Percentiles rank a stretch among this genome's conserved stretches.
phyloP scores from a whole-genome alignment of 805 yeast genomes.

The Candida coleopterorum region DNA sequence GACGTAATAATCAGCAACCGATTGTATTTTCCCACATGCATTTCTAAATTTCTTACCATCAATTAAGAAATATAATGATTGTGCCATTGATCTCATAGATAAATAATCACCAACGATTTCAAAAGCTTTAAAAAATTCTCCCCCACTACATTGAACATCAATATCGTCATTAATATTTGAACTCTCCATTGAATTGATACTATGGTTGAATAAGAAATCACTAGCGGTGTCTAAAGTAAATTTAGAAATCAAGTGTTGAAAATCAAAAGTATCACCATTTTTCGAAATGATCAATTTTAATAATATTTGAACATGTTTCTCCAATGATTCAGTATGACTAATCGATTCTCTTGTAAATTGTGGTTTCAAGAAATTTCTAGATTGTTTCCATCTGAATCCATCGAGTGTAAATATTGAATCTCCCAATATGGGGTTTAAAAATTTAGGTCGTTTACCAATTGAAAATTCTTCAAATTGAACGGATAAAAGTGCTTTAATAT shows the following conservation, averaged over 20 bases:
- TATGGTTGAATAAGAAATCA: slow-evolving; percentile 37
- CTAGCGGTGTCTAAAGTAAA: slow-evolving; percentile 40
- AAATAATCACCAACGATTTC: slow-evolving; percentile 9
- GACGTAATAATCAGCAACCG: slow-evolving; percentile 25
- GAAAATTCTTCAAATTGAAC: slow-evolving; percentile 35
- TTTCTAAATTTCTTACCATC: slow-evolving; percentile 3
- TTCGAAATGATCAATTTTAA: slow-evolving; percentile 24
- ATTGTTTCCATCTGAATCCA: slow-evolving; percentile 39
- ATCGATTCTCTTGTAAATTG: slow-evolving; percentile 42
- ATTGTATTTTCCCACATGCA: slow-evolving; percentile 18
- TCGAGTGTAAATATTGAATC: slow-evolving; percentile 42
- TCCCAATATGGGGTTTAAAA: slow-evolving; percentile 34
- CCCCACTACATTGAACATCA: slow-evolving; percentile 17
- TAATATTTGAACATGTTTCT: slow-evolving; percentile 34
- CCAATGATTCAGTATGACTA: slow-evolving; percentile 35
- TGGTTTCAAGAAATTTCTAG: slow-evolving; percentile 40
- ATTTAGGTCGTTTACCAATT: slow-evolving; percentile 33
- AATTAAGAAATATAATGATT: slow-evolving; percentile 3
- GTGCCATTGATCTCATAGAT: slow-evolving; percentile 1
- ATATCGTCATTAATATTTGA: neutral
- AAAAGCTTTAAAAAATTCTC: slow-evolving; percentile 18
- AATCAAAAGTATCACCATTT: slow-evolving; percentile 26
- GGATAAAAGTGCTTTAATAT: slow-evolving; percentile 38
- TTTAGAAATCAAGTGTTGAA: slow-evolving; percentile 33
- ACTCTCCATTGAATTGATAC: slow-evolving; percentile 24